Evolutionary conservation across 2,329 filamentous ascomycete genomes (phyloP), one percentile per base, ranked within the genome.

Genomic region (Gremmenia infestans): DNA sequence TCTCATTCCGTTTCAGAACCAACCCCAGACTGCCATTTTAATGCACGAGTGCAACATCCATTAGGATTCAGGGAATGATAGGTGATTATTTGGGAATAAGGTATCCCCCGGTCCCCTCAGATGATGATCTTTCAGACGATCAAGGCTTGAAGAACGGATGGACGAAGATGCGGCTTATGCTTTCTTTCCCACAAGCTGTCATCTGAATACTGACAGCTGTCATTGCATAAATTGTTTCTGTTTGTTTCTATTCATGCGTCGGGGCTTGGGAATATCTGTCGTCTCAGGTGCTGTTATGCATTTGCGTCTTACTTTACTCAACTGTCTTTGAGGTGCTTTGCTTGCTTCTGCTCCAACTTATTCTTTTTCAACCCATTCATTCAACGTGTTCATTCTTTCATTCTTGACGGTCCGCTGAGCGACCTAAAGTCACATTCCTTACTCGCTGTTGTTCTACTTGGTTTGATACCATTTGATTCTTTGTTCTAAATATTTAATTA

Each of bases 391-490:
- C 25, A 25, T 25, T 25, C 25, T 7, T 25, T 25, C 25, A 25
- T 25, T 25, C 25, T 25, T 25, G 25, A 25, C 25, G 25, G 25
- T 25, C 25, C 25, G 25, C 25, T 25, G 25, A 22, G 25, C 25
- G 25, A 25, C 25, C 25, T 25, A 4, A 5, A 25, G 25, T 25
- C 5, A 28, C 45, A 35, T 51, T 50, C 50, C 46, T 40, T 45
- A 42, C 37, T 42, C 35, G 42, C 28, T n/a, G n/a, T n/a, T 42
- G n/a, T 49, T 28, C 17, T 48, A 25, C 11, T 54, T 48, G 47
- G 55, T 51, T 54, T 57, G 46, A 51, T 50, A 56, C 50, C 49
- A 35, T 45, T 32, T 40, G 32, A 2, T 22, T 22, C 23, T 32
- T 47, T 39, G 23, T 40, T 19, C 50, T 45, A 25, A 46, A 37